Base-by-base conservation (phyloP, 2,329 filamentous ascomycete species). In the Claviceps cyperi region DNA sequence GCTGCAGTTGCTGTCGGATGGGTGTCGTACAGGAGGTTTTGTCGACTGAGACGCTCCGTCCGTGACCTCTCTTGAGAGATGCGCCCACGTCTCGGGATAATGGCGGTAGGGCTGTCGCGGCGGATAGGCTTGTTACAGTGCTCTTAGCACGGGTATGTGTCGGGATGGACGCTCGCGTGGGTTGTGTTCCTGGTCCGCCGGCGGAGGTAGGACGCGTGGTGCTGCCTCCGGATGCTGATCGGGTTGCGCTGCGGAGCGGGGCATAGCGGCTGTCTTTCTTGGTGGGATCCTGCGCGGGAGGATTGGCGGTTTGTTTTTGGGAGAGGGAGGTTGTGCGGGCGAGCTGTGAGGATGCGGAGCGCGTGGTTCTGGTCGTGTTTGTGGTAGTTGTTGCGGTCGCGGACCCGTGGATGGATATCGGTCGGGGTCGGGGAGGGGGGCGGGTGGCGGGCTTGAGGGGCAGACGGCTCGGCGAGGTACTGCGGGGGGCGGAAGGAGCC, bases 391-490 rank as follows among this genome's bases (percentile, higher is more conserved):
- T 43, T 41, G 17, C 6, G 13, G 48, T 37, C 19, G 55, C 55
- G n/a, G 57, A 57, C 7, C 17, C 28, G 43, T 8, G 24, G 22
- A 47, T n/a, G 14, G 66, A 64, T 39, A 62, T 56, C 19, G 62
- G 62, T 40, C 67, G 61, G 22, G 62, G 62, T 40, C 67, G 61
- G 22, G 64, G 39, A 4, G n/a, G 37, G 9, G 38, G n/a, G 17
- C 19, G 6, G 22, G 15, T 60, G 46, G 59, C 55, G 35, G 70
- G 71, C 57, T 73, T 76, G 55, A 72, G 60, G 39, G 74, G 74
- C 35, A 77, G 63, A 39, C 74, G 69, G 57, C 70, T 77, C 2
- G 75, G 73, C 9, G 74, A 77, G 17, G 55, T 58, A 55, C 61
- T 69, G 51, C 69, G 64, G 24, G 59, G 62, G 60, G 53, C 48